These are phyloP conservation scores for Umbellularia californica DNA, from an alignment of 164 flowering plant genomes.

Conservation along the genomic window DNA sequence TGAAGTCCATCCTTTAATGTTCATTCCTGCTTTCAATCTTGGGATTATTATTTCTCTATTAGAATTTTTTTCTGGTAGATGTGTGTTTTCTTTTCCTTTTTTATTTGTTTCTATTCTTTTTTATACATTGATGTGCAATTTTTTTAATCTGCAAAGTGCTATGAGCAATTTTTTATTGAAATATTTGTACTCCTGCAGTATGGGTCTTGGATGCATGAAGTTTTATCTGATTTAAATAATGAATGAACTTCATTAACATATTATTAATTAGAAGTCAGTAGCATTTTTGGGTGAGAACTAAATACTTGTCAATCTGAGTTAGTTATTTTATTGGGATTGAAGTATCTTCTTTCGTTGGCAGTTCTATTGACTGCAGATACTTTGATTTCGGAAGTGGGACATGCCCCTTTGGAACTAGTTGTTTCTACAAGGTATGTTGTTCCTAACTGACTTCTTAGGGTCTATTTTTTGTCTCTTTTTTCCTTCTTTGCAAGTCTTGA, in stretches of 20 bases:
- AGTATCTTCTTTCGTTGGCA: constrained; percentile 24
- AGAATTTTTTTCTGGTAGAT: not conserved
- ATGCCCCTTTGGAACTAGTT: constrained; percentile 94
- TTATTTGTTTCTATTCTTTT: not conserved
- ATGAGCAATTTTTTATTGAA: not conserved
- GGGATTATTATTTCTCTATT: not conserved
- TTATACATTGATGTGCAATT: not conserved
- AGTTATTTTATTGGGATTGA: constrained; percentile 1
- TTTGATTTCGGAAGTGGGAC: constrained; percentile 91
- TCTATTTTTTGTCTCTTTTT: not conserved
- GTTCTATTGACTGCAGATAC: constrained; percentile 94
- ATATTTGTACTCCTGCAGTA: not conserved
- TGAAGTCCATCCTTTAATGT: not conserved
- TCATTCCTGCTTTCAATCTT: not conserved
- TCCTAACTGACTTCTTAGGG: not conserved
- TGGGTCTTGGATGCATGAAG: not conserved
- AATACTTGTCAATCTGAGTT: constrained; percentile 3
- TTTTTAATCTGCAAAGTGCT: too few relatives aligned
- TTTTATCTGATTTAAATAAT: too few relatives aligned
- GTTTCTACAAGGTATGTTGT: constrained; percentile 82
- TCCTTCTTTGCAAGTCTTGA: too few relatives aligned
- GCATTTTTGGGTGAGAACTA: not conserved
- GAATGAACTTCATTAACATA: not conserved
- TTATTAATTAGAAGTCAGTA: not conserved
- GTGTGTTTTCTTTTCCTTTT: not conserved